Evolutionary conservation across 306 rosid species (phyloP).

Genomic region (Castanopsis chinensis): DNA sequence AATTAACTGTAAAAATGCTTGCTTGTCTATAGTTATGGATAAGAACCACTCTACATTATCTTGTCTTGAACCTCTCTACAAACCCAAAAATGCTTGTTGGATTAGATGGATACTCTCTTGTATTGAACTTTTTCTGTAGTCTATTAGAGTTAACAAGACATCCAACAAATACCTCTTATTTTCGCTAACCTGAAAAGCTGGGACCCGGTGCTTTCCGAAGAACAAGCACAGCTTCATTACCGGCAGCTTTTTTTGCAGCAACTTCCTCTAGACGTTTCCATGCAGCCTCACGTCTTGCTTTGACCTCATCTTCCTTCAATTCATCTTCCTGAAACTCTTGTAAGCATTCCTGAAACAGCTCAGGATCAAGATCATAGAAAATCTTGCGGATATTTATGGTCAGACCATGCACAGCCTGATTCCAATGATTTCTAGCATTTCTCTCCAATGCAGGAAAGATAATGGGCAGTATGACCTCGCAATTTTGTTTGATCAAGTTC

Average conservation of each 20-base stretch:
- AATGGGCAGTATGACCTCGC: slow-evolving; percentile 66
- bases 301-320: slow-evolving; percentile 44
- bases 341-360: slow-evolving; percentile 64
- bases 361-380: slow-evolving; percentile 64
- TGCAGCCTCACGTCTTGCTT: slow-evolving; percentile 49
- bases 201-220: slow-evolving; percentile 11
- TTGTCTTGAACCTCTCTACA: not conserved
- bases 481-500: slow-evolving; percentile 67
- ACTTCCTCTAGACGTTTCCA: slow-evolving; percentile 76
- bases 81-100: too few species aligned
- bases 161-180: not conserved
- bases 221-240: slow-evolving; percentile 50
- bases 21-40: not conserved
- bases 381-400: slow-evolving; percentile 70
- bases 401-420: slow-evolving; percentile 79
- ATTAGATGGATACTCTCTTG: too few species aligned
- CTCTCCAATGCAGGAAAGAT: slow-evolving; percentile 76
- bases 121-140: not conserved
- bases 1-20: not conserved
- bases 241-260: slow-evolving; percentile 51
- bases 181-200: slow-evolving; percentile 5
- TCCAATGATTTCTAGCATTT: slow-evolving; percentile 73
- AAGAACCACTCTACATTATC: not conserved
- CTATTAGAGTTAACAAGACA: not conserved
- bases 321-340: slow-evolving; percentile 55